Conservation (phyloP, 2,329 filamentous ascomycete species). For the Teratosphaeria nubilosa region DNA sequence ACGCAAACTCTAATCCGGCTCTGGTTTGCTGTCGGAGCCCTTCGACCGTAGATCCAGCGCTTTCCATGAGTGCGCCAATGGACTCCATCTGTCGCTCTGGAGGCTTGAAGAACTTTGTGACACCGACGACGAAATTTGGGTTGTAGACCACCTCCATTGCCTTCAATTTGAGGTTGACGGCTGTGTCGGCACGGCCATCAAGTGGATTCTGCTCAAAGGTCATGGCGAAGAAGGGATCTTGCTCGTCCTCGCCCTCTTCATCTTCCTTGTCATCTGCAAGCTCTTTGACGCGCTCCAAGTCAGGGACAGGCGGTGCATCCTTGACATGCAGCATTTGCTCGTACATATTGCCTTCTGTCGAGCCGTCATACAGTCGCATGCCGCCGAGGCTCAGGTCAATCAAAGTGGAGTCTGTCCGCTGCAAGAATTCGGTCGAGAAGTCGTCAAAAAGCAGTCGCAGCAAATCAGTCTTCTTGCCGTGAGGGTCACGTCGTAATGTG, state of each 20-base stretch:
- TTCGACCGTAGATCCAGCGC: constrained; percentile 88
- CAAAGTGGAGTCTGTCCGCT: constrained; percentile 83
- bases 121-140: constrained; percentile 79
- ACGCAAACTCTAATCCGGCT: constrained; percentile 87
- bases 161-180: constrained; percentile 81
- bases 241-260: constrained; percentile 34
- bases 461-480: constrained; percentile 68
- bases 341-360: constrained; percentile 80
- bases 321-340: constrained; percentile 95
- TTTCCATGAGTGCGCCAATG: constrained; percentile 90
- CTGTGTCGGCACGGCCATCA: constrained; percentile 82
- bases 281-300: constrained; percentile 40
- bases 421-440: constrained; percentile 81
- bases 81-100: constrained; percentile 98
- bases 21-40: constrained; percentile 90
- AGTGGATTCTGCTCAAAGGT: constrained; percentile 92
- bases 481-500: constrained; percentile 76
- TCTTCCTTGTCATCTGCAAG: constrained; percentile 37
- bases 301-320: constrained; percentile 56
- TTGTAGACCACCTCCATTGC: constrained; percentile 98
- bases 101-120: constrained; percentile 91
- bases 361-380: constrained; percentile 89
- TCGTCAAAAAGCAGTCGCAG: constrained; percentile 88
- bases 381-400: constrained; percentile 84
- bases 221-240: constrained; percentile 82